A percentile compares a stretch with the other conserved stretches of the same genome.
These are phyloP conservation scores for Cocos nucifera DNA, from an alignment of 176 grass and related monocot species.

Conservation along the genomic window DNA sequence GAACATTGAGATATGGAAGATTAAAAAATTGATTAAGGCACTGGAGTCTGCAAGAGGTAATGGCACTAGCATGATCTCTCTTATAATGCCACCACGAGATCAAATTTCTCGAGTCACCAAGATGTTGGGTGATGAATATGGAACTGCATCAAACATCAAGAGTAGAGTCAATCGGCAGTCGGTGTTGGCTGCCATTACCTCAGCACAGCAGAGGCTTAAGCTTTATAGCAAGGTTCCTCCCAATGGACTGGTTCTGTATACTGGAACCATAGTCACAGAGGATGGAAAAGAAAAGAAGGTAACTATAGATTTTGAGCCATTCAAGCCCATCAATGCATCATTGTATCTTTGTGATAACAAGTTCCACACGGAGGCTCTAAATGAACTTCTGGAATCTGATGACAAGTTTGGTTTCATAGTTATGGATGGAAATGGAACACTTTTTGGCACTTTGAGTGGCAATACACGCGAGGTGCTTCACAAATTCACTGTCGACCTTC, in stretches of 20 bases:
- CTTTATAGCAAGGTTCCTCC: constrained; percentile 72
- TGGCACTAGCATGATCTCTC: constrained; percentile 71
- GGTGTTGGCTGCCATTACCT: constrained; percentile 70
- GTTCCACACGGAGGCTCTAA: constrained; percentile 67
- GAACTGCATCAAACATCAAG: constrained; percentile 69
- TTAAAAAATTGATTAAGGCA: constrained; percentile 70
- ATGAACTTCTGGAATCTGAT: constrained; percentile 72
- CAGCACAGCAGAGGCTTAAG: constrained; percentile 63
- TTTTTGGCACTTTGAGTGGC: constrained; percentile 64
- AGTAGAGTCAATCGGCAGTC: constrained; percentile 59
- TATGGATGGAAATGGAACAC: constrained; percentile 71
- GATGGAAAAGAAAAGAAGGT: constrained; percentile 85
- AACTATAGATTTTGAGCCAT: constrained; percentile 67
- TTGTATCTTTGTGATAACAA: constrained; percentile 72
- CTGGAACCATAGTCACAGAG: constrained; percentile 57
- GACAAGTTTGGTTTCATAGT: constrained; percentile 76
- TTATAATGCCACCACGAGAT: constrained; percentile 68
- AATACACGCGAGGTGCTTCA: constrained; percentile 70
- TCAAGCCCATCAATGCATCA: constrained; percentile 63
- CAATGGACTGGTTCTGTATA: constrained; percentile 68
- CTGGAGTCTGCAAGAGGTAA: constrained; percentile 67
- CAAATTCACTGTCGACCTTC: constrained; percentile 70
- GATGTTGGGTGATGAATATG: constrained; percentile 80
- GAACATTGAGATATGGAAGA: constrained; percentile 85
- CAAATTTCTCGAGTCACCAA: constrained; percentile 61